Base-by-base conservation (phyloP, 2,329 filamentous ascomycete species). In the Magnaporthiopsis rhizophila region DNA sequence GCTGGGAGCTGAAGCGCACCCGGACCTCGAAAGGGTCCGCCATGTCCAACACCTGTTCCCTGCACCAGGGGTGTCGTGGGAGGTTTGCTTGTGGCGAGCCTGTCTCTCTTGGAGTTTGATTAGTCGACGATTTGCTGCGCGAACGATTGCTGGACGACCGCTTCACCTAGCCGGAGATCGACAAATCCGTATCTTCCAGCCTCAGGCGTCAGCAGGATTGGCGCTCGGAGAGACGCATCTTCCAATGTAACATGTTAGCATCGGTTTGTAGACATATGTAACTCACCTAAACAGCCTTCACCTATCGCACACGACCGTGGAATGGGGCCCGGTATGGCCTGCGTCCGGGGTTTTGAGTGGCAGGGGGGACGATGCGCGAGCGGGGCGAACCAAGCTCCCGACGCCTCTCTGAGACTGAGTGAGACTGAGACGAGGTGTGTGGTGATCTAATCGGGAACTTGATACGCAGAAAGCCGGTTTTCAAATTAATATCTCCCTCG, bases 21-120 rank as follows among this genome's bases (percentile, higher is more conserved):
- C 95, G 93, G 71, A 98, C 94, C 81, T 98, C 95, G 77, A 99
- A 99, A 7, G 96, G 95, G 78, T 99, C 93, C 61, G 83, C 79
- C 83, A 86, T 86, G 34, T 64, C 74, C 3, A 59, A 34, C 24
- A 58, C n/a, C 15, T 32, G 21, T 59, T 26, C 38, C 28, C 21
- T 45, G 38, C 15, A 3, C 6, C 38, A 45, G 38, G 38, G 69
- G 28, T 26, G 24, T 53, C 45, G 26, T 53, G 8, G 3, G n/a
- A 53, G 45, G 7, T 24, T 21, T 53, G 21, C 45, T 21, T 7
- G 45, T 8, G 45, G 7, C 45, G 45, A 24, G 45, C 18, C 45
- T 53, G 5, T 24, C 45, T 21, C n/a, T 8, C 6, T 53, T 53
- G 45, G 45, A 53, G 45, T 21, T 30, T 30, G 45, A 53, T 53